Evolutionary conservation across 345 rosid genomes (phyloP).

Genomic region (Eucalyptus tenuipes): DNA sequence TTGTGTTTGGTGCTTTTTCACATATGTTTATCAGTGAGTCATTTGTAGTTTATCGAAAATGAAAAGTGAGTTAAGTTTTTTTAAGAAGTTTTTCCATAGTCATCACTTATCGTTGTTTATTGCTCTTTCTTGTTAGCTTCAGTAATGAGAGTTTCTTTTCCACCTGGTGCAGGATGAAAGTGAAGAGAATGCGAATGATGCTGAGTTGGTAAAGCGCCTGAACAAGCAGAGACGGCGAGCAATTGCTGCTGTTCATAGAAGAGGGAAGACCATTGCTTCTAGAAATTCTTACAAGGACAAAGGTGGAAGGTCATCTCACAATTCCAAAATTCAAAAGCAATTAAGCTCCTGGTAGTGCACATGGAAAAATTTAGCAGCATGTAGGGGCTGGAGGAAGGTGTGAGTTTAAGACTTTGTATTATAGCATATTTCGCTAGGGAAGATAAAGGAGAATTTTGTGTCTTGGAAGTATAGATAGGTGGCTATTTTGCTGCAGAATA

Average conservation of each 20-base stretch:
- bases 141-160: not conserved
- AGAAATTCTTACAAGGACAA: slow-evolving; percentile 86
- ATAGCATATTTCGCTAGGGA: not conserved
- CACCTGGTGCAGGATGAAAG: slow-evolving; percentile 11
- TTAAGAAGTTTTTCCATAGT: not conserved
- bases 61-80: not conserved
- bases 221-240: slow-evolving; percentile 68
- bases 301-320: slow-evolving; percentile 56
- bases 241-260: slow-evolving; percentile 44
- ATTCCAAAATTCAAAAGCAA: slow-evolving; percentile 50
- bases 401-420: not conserved
- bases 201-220: slow-evolving; percentile 44
- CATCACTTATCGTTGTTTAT: not conserved
- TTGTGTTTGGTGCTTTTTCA: not conserved
- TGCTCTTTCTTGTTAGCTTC: not conserved
- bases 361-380: not conserved
- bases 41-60: not conserved
- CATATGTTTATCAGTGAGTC: not conserved
- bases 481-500: not conserved
- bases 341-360: slow-evolving; percentile 25
- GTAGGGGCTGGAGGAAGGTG: not conserved
- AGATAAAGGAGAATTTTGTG: not conserved
- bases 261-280: slow-evolving; percentile 38
- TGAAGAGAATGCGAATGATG: slow-evolving; percentile 11
- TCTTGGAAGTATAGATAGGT: not conserved